Percentiles rank a stretch among this genome's conserved stretches.
Evolutionary conservation across 805 yeast species (phyloP).

Genomic region (Myxozyma melibiosi): DNA sequence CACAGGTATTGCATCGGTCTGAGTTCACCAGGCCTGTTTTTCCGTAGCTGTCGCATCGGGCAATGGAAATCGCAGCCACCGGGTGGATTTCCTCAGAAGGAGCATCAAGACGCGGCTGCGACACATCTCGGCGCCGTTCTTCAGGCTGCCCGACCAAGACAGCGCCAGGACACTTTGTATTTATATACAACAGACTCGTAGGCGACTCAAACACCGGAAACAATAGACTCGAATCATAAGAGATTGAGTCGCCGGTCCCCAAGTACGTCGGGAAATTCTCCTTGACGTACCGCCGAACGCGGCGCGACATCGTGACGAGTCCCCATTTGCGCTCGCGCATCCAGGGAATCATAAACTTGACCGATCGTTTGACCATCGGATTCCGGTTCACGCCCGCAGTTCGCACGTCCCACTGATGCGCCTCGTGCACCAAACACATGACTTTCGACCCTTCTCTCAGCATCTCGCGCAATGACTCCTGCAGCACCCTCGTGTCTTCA

Average conservation of each 20-base stretch:
- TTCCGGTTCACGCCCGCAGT: neutral
- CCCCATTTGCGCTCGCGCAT: constrained; percentile 22
- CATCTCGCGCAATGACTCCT: neutral
- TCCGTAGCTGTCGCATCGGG: constrained; percentile 2
- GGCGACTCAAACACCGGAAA: constrained; percentile 23
- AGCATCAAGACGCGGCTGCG: constrained; percentile 14
- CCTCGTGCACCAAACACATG: constrained; percentile 25
- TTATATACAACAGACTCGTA: neutral
- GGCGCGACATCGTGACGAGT: constrained; percentile 22
- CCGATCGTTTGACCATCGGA: constrained; percentile 11
- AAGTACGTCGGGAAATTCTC: constrained; percentile 21
- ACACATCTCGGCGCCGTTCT: constrained; percentile 29
- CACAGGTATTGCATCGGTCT: no score
- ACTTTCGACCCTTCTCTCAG: constrained; percentile 18
- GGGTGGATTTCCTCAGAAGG: neutral
- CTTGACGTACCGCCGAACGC: constrained; percentile 16
- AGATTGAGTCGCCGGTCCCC: constrained; percentile 2
- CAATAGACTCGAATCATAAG: constrained; percentile 7
- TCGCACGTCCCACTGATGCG: constrained; percentile 17
- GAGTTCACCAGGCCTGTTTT: no score
- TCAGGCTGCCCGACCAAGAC: constrained; percentile 30
- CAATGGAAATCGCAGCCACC: constrained; percentile 17
- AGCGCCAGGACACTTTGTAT: constrained; percentile 12
- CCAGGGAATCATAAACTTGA: constrained; percentile 23
- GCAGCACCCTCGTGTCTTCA: constrained; percentile 10